phyloP scores from a whole-genome alignment of 176 grass and related monocot species.

The Phoenix roebelenii region DNA sequence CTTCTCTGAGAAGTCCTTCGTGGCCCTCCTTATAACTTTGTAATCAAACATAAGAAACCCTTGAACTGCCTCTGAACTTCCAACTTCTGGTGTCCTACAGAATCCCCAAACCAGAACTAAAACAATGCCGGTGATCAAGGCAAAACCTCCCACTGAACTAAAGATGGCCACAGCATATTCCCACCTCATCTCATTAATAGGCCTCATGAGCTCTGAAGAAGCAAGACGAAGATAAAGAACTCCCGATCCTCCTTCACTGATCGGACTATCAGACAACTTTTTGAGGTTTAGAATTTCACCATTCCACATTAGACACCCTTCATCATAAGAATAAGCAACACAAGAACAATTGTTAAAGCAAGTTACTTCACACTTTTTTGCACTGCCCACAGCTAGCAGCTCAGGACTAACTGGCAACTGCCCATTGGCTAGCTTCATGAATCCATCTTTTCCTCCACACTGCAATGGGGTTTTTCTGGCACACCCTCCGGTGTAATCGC shows the following conservation, averaged over 20 bases:
- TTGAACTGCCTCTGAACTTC: neutral
- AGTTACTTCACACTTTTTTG: conserved; percentile 24
- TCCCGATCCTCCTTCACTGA: conserved; percentile 5
- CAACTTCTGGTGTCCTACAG: neutral
- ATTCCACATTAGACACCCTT: conserved; percentile 30
- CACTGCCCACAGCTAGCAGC: conserved; percentile 2
- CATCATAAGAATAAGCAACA: conserved; percentile 20
- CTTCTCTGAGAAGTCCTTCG: conserved; percentile 25
- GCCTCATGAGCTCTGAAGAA: too few relatives aligned
- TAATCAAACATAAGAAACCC: neutral
- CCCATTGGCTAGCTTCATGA: too few relatives aligned
- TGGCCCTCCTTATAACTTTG: conserved; percentile 11
- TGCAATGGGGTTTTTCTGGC: too few relatives aligned
- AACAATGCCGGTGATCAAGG: too few relatives aligned
- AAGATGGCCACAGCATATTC: too few relatives aligned
- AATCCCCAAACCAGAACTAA: too few relatives aligned
- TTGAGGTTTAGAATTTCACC: conserved; percentile 19
- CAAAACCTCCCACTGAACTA: too few relatives aligned
- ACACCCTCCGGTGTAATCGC: too few relatives aligned
- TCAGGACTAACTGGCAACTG: conserved; percentile 28
- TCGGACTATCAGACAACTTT: conserved; percentile 7
- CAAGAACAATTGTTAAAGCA: conserved; percentile 42
- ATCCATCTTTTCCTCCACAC: too few relatives aligned
- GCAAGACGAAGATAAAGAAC: too few relatives aligned
- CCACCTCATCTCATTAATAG: too few relatives aligned